Conservation (phyloP, 305 asterid species). For the Stenogyne calaminthoides region DNA sequence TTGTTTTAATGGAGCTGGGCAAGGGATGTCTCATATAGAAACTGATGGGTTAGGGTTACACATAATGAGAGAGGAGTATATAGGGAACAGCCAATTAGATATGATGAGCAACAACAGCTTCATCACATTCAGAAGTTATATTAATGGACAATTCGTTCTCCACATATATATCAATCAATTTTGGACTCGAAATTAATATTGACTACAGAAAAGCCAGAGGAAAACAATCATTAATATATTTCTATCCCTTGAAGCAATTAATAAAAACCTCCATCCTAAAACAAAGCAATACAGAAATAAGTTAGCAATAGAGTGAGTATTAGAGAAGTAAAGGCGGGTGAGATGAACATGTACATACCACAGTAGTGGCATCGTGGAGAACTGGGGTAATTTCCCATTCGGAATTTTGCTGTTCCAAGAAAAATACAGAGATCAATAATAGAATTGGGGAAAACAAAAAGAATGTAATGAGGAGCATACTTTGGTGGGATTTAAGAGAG, state of each 20-base stretch:
- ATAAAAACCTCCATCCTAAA: background rate
- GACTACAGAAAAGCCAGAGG: background rate
- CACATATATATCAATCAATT: background rate
- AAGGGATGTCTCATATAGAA: background rate
- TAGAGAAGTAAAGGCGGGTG: background rate
- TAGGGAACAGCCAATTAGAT: background rate
- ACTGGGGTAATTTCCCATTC: conserved; percentile 70
- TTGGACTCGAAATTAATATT: background rate
- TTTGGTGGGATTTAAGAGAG: conserved; percentile 48
- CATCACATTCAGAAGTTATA: background rate
- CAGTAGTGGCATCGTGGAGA: conserved; percentile 60
- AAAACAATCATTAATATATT: background rate
- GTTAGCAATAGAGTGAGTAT: background rate
- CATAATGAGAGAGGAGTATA: background rate
- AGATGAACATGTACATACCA: conserved; percentile 40
- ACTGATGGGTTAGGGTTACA: background rate
- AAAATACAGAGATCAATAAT: background rate
- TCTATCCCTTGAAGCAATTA: background rate
- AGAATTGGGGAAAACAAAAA: background rate
- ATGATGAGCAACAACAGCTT: background rate
- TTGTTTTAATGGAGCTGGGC: background rate
- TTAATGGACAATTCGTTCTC: background rate
- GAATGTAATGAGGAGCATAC: background rate
- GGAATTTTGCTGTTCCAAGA: conserved; percentile 40
- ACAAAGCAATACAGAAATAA: background rate